Percentiles rank a stretch among this genome's conserved stretches.
These are phyloP conservation scores for Mixia osmundae DNA, from an alignment of 1,284 basidiomycete species.

Conservation along the genomic window DNA sequence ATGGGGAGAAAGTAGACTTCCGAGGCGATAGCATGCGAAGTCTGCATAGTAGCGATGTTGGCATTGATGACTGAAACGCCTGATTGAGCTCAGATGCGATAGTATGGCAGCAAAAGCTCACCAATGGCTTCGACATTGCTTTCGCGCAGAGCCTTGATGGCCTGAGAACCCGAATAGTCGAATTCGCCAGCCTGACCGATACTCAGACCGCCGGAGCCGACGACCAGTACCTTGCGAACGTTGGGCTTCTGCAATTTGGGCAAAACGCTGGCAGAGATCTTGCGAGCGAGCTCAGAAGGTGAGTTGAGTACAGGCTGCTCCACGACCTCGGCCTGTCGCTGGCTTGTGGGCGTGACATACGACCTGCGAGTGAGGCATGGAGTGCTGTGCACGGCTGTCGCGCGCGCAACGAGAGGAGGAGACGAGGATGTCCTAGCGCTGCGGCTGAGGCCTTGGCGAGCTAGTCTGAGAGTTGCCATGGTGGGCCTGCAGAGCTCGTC, in stretches of 20 bases:
- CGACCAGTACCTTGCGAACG: slow-evolving; percentile 86
- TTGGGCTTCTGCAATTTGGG: slow-evolving; percentile 64
- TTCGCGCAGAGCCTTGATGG: slow-evolving; percentile 90
- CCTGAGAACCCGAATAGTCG: slow-evolving; percentile 97
- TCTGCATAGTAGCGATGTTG: slow-evolving; percentile 35
- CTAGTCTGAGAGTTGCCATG: no score
- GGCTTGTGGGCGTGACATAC: no score
- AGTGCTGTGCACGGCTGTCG: no score
- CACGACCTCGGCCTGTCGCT: no score
- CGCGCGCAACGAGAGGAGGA: no score
- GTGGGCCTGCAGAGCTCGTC: no score
- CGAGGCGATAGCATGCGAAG: slow-evolving; percentile 81
- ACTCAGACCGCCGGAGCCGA: slow-evolving; percentile 84
- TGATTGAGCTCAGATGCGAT: no score
- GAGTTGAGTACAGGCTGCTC: no score
- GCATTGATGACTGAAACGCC: slow-evolving; percentile 97
- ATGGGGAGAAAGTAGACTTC: slow-evolving; percentile 97
- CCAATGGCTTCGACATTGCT: slow-evolving; percentile 82
- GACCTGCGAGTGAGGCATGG: no score
- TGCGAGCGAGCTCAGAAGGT: slow-evolving; percentile 72
- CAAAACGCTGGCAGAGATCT: slow-evolving; percentile 70
- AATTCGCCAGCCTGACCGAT: slow-evolving; percentile 99
- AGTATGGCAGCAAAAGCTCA: no score
- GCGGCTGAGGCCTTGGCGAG: no score
- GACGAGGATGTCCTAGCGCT: no score